These are phyloP conservation scores for Apophysomyces ossiformis DNA, from an alignment of 371 early-diverging fungal species.

Conservation along the genomic window DNA sequence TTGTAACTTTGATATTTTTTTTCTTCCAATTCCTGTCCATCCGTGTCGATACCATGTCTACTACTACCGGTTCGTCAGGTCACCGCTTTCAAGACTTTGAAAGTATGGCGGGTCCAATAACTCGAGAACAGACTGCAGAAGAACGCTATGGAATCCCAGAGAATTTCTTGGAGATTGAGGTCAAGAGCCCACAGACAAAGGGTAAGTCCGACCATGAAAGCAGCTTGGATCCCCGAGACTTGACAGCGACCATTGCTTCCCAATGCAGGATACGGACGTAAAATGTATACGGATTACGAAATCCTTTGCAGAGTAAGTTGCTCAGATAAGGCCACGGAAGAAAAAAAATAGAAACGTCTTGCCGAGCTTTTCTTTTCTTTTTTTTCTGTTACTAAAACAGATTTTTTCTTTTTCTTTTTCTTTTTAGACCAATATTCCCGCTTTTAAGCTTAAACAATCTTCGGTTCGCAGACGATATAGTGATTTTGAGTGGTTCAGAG, in stretches of 20 bases:
- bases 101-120: slow-evolving; percentile 57
- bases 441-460: slow-evolving; percentile 88
- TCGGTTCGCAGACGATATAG: slow-evolving; percentile 93
- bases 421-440: slow-evolving; percentile 93
- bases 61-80: slow-evolving; percentile 13
- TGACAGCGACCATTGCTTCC: not conserved
- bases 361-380: no score
- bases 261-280: slow-evolving; percentile 71
- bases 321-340: not conserved
- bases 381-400: no score
- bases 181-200: slow-evolving; percentile 89
- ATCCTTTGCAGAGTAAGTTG: slow-evolving; percentile 82
- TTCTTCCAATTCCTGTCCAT: not conserved
- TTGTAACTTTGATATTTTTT: not conserved
- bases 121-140: slow-evolving; percentile 83
- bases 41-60: slow-evolving; percentile 9
- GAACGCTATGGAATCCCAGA: slow-evolving; percentile 95
- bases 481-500: slow-evolving; percentile 98
- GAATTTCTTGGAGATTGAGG: slow-evolving; percentile 97
- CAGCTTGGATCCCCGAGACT: slow-evolving; percentile 4
- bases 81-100: slow-evolving; percentile 59
- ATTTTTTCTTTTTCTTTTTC: no score
- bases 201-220: slow-evolving; percentile 46
- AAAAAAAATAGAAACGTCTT: not conserved
- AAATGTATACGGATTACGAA: slow-evolving; percentile 96